These are phyloP conservation scores for Phyllosticta capitalensis DNA, from an alignment of 2,329 filamentous ascomycete genomes.

Conservation along the genomic window DNA sequence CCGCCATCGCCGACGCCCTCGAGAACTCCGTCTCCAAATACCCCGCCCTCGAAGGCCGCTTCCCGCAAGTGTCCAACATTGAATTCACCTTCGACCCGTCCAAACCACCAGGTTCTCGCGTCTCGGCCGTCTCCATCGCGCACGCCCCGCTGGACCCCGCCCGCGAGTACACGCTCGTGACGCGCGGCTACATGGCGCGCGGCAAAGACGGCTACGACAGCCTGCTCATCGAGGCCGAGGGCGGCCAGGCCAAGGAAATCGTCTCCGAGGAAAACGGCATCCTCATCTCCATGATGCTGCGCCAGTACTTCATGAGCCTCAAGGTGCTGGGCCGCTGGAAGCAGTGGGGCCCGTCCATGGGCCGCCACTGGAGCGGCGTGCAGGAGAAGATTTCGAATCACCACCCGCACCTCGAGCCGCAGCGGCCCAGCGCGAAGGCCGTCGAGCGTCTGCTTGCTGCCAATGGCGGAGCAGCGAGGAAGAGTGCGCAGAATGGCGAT, in stretches of 20 bases:
- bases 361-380: constrained; percentile 56
- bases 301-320: constrained; percentile 84
- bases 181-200: constrained; percentile 78
- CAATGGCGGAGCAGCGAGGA: not conserved
- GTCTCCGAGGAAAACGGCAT: constrained; percentile 82
- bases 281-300: constrained; percentile 73
- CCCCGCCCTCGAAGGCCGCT: constrained; percentile 74
- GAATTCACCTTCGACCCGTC: constrained; percentile 61
- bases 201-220: constrained; percentile 46
- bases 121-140: constrained; percentile 53
- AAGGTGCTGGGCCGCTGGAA: constrained; percentile 75
- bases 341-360: constrained; percentile 54
- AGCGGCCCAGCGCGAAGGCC: constrained; percentile 19
- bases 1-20: constrained; percentile 65
- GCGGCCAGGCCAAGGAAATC: constrained; percentile 66
- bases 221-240: constrained; percentile 54
- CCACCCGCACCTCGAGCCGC: constrained; percentile 38
- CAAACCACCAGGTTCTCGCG: constrained; percentile 49
- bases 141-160: constrained; percentile 52
- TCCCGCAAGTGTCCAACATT: constrained; percentile 82
- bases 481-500: constrained; percentile 13
- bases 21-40: constrained; percentile 77
- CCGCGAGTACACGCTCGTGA: constrained; percentile 62
- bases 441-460: constrained; percentile 2
- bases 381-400: constrained; percentile 50